Conservation (phyloP, 176 grass and related monocot species). For the Lolium rigidum region DNA sequence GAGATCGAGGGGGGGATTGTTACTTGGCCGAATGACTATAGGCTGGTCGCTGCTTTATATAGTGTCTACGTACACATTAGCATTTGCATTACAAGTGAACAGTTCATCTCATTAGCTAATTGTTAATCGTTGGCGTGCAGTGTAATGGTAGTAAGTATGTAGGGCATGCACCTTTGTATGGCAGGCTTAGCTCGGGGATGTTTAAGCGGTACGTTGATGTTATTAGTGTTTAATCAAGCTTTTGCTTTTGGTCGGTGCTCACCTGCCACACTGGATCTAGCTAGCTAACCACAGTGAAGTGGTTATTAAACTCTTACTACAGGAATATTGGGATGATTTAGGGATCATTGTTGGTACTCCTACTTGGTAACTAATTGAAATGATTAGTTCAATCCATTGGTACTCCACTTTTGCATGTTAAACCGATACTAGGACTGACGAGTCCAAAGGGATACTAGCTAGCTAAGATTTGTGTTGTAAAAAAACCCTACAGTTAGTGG, state of each 20-base stretch:
- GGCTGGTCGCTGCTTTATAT: constrained; percentile 34
- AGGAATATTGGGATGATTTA: neutral
- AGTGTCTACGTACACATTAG: neutral
- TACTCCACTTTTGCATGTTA: neutral
- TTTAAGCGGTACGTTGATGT: constrained; percentile 8
- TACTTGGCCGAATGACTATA: neutral
- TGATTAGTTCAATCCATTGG: neutral
- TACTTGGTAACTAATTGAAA: neutral
- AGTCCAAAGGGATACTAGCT: neutral
- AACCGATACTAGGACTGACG: neutral
- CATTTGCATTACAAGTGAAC: neutral
- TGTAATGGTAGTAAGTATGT: constrained; percentile 32
- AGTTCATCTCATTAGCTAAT: neutral
- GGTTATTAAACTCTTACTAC: neutral
- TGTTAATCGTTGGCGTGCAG: neutral
- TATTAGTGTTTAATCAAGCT: constrained; percentile 18
- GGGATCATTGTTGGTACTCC: neutral
- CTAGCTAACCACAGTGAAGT: neutral
- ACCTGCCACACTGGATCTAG: neutral
- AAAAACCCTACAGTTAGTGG: no score
- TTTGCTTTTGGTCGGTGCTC: neutral
- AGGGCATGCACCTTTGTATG: neutral
- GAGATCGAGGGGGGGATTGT: neutral
- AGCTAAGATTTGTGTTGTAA: neutral
- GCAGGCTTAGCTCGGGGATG: neutral